phyloP scores from a whole-genome alignment of 768 basidiomycete species.

The Leccinum pellstonianum region DNA sequence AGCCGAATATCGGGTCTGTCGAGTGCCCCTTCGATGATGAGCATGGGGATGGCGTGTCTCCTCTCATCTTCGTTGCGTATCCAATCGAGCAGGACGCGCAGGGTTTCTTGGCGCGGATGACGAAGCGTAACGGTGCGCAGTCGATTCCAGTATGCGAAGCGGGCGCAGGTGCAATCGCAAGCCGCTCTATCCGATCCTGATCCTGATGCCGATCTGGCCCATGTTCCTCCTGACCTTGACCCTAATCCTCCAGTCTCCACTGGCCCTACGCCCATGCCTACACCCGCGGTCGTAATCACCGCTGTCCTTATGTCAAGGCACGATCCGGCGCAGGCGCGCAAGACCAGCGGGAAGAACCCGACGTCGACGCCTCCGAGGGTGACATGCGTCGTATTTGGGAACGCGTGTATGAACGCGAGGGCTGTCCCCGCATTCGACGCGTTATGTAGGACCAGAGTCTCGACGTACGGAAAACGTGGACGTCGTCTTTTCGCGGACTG shows the following conservation, averaged over 20 bases:
- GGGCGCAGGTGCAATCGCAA: constrained; percentile 7
- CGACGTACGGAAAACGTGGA: constrained; percentile 29
- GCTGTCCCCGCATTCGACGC: constrained; percentile 25
- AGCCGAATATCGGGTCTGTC: constrained; percentile 16
- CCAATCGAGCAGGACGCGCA: constrained; percentile 25
- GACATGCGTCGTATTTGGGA: constrained; percentile 20
- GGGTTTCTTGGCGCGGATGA: constrained; percentile 23
- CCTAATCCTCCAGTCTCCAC: not conserved
- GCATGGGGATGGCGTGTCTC: constrained; percentile 10
- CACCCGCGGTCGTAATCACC: not conserved
- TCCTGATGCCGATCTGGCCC: not conserved
- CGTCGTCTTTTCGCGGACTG: constrained; percentile 9
- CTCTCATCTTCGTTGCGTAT: constrained; percentile 12
- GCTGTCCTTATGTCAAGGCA: not conserved
- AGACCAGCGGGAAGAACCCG: constrained; percentile 21
- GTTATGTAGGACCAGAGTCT: constrained; percentile 28
- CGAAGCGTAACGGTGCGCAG: constrained; percentile 23
- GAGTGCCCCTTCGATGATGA: constrained; percentile 20
- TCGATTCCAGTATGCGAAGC: constrained; percentile 18
- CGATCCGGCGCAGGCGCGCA: constrained; percentile 12
- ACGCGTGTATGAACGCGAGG: constrained; percentile 27
- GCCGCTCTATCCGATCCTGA: not conserved
- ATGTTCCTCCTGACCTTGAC: not conserved
- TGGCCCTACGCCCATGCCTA: constrained; percentile 1
- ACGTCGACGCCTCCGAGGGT: constrained; percentile 29